Evolutionary conservation across 345 rosid species (phyloP), one percentile per base, ranked within the genome.

Genomic region (Citrus cavaleriei): DNA sequence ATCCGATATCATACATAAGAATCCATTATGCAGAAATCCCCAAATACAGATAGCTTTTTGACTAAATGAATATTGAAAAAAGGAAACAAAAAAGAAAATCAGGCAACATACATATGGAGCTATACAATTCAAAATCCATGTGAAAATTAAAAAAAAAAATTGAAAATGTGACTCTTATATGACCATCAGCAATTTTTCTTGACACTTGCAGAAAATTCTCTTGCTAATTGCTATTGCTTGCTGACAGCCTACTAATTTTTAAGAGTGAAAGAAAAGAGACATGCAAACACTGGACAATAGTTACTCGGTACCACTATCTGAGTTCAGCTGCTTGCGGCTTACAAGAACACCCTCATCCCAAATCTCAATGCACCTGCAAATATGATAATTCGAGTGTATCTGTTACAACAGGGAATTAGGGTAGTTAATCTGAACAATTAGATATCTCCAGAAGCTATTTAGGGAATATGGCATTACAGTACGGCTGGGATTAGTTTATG

Each of bases 311-410:
- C 30, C 73, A 58, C 30, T 51, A 35, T 80, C 90, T 1, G 89
- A 73, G 51, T 90, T 91, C 68, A 88, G 32, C 83, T 82, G 91
- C 86, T 90, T 81, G 57, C 89, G 81, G 85, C 80, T 83, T 32
- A 84, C 40, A 62, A 90, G 92, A 85, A 91, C 77, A 68, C 98
- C 98, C 32, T 85, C 88, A 9, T 94, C 86, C 98, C 98, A 94
- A 38, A 82, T 88, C 89, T 92, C 98, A 27, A 89, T 54, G 77
- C 77, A 90, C 87, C 98, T 92, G 85, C 38, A 70, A 28, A 65
- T 32, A 74, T 2, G 27, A 62, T 69, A 34, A 46, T 27, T 35
- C 12, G 22, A 16, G 22, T 25, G 21, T 32, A 58, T 27, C 57
- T 6, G 27, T 49, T 22, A 34, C 22, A 30, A 42, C 28, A n/a